Percentiles rank a stretch among this genome's conserved stretches.
These are phyloP conservation scores for Stipa capillata DNA, from an alignment of 176 grass and related monocot species.

Conservation along the genomic window DNA sequence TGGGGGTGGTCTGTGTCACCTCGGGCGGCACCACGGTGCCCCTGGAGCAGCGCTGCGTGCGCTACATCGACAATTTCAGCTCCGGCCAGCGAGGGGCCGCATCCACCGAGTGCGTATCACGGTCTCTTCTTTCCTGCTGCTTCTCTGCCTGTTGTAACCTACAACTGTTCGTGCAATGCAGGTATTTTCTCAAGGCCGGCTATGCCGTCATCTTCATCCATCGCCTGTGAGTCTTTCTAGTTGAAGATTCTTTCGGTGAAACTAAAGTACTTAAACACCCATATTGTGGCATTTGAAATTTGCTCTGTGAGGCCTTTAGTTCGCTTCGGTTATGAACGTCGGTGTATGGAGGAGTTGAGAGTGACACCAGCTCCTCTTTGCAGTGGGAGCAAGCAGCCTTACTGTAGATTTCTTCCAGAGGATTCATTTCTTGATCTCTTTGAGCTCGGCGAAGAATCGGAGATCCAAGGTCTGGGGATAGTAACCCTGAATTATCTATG, in stretches of 20 bases:
- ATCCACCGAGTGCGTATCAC: conserved; percentile 52
- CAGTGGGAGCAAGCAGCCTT: conserved; percentile 87
- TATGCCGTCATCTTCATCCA: conserved; percentile 76
- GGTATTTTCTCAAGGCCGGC: conserved; percentile 66
- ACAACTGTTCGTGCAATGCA: neutral
- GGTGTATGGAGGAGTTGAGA: neutral
- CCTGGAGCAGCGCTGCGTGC: conserved; percentile 83
- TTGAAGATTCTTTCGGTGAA: neutral
- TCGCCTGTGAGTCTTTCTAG: conserved; percentile 32
- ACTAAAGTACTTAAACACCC: neutral
- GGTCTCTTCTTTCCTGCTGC: neutral
- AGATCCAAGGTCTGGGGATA: conserved; percentile 67
- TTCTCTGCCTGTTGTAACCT: neutral
- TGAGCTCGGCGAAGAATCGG: conserved; percentile 51
- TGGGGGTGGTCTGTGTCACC: conserved; percentile 65
- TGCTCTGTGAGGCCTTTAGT: neutral
- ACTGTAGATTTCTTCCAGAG: conserved; percentile 75
- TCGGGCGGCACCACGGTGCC: conserved; percentile 94
- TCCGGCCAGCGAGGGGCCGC: conserved; percentile 76
- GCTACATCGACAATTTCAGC: conserved; percentile 89
- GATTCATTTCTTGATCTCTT: conserved; percentile 84
- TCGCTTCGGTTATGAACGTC: neutral
- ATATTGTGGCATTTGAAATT: neutral
- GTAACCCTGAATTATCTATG: conserved; percentile 11
- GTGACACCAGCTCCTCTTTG: conserved; percentile 27